These are phyloP conservation scores for Elaeis guineensis DNA, from an alignment of 176 grass and related monocot genomes.

Conservation along the genomic window DNA sequence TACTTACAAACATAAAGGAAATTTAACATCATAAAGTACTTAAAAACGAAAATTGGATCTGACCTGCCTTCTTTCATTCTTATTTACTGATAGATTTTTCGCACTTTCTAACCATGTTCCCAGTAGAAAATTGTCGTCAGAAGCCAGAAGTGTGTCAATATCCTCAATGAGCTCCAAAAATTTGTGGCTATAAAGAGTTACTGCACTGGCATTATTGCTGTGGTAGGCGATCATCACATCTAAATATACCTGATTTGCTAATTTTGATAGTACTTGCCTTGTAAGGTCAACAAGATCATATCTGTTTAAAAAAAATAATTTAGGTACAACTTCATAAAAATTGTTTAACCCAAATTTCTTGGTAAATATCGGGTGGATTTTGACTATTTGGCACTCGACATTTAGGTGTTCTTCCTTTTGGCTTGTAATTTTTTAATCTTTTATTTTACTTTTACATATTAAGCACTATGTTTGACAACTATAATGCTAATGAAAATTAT, in stretches of 20 bases:
- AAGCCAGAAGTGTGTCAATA: constrained; percentile 70
- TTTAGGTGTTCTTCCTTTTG: too few relatives aligned
- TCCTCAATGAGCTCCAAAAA: constrained; percentile 75
- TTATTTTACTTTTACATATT: too few relatives aligned
- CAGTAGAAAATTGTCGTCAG: constrained; percentile 80
- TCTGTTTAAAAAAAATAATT: constrained; percentile 24
- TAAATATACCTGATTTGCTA: constrained; percentile 84
- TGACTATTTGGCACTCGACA: too few relatives aligned
- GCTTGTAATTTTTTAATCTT: too few relatives aligned
- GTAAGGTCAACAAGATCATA: constrained; percentile 91
- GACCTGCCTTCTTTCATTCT: constrained; percentile 61
- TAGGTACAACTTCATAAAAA: too few relatives aligned
- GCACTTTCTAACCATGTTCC: constrained; percentile 91
- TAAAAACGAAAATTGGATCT: constrained; percentile 12
- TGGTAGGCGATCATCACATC: constrained; percentile 46
- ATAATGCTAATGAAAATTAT: too few relatives aligned
- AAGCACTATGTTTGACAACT: too few relatives aligned
- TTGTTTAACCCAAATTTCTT: too few relatives aligned
- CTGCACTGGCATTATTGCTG: constrained; percentile 43
- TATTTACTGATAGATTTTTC: constrained; percentile 49
- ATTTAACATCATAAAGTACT: constrained; percentile 2
- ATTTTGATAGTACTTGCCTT: constrained; percentile 83
- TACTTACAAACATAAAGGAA: not conserved
- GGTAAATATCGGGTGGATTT: too few relatives aligned
- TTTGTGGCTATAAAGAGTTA: constrained; percentile 45